A percentile compares a stretch with the other conserved stretches of the same genome.
Conservation (phyloP, 106 monocot genomes). For the Platanthera guangdongensis region DNA sequence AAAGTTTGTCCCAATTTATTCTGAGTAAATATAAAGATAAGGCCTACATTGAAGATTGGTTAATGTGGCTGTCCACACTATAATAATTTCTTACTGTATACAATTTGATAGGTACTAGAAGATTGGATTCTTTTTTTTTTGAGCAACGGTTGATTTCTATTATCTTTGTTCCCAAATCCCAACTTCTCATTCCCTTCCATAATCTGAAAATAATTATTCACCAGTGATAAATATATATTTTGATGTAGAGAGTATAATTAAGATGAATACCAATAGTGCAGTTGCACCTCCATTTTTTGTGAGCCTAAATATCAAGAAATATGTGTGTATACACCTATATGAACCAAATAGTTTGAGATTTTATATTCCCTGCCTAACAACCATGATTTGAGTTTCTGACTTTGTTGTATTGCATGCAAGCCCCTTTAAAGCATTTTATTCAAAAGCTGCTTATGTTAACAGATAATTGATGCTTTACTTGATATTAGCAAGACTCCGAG, state of each 20-base stretch:
- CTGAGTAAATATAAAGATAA: neutral
- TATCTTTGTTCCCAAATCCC: neutral
- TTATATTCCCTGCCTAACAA: neutral
- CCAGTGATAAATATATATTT: neutral
- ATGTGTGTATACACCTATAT: neutral
- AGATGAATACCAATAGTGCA: too few species aligned
- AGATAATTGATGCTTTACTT: constrained; percentile 79
- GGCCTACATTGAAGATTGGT: neutral
- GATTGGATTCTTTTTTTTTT: neutral
- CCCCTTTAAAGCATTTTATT: neutral
- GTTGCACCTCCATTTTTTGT: too few species aligned
- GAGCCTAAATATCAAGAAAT: neutral
- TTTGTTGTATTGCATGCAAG: neutral
- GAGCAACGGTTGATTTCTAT: neutral
- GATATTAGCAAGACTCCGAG: constrained; percentile 57
- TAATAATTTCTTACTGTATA: neutral
- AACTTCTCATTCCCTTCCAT: neutral
- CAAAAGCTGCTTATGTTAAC: constrained; percentile 8
- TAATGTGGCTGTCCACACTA: neutral
- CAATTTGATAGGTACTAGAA: neutral
- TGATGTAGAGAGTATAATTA: too few species aligned
- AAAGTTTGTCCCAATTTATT: neutral
- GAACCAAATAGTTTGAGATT: neutral
- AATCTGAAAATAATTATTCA: neutral
- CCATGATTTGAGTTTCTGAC: neutral